Evolutionary conservation across 2,329 filamentous ascomycete genomes (phyloP), one percentile per base, ranked within the genome.

Genomic region (Microdochium paspali): DNA sequence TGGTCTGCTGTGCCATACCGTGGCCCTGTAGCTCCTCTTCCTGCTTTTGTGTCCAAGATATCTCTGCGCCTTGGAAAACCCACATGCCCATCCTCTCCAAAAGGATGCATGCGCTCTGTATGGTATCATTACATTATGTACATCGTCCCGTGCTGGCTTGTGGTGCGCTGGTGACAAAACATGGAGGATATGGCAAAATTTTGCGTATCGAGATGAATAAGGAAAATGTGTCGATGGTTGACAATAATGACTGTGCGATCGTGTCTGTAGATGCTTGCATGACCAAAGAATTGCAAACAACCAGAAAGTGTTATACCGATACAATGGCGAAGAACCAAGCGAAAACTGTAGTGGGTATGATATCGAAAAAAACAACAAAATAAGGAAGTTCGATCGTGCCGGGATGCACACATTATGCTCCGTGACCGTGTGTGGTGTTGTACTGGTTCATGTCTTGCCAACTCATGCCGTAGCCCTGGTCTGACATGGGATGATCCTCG

Each of bases 91-190:
- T 20, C 35, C 6, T 20, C 5, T 7, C 35, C 35, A 6, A 12
- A 40, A 40, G 23, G 18, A 15, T 21, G 12, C 3, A 18, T 40
- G 35, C 35, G 15, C 35, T 40, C 23, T 40, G 18, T 40, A 21
- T 40, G 35, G 15, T 40, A 40, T 40, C 35, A 40, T 40, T 40
- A 40, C 35, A 40, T 40, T 40, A 40, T 40, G 35, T 40, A 40
- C 35, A 40, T 21, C 35, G 35, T 40, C 35, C 35, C 35, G 10
- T 7, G 35, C 35, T 7, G 35, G 10, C 35, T 21, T 40, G 15
- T 21, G 35, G 6, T 6, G 20, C 35, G 35, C 15, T 18, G 12
- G 5, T 9, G 35, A 21, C 7, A 15, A 40, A 18, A 40, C 18
- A 40, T 40, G 35, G 10, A 18, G 18, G 18, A 5, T 10, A 5